Conservation (phyloP, 1,284 basidiomycete species). For the Apiotrichum akiyoshidainum region DNA sequence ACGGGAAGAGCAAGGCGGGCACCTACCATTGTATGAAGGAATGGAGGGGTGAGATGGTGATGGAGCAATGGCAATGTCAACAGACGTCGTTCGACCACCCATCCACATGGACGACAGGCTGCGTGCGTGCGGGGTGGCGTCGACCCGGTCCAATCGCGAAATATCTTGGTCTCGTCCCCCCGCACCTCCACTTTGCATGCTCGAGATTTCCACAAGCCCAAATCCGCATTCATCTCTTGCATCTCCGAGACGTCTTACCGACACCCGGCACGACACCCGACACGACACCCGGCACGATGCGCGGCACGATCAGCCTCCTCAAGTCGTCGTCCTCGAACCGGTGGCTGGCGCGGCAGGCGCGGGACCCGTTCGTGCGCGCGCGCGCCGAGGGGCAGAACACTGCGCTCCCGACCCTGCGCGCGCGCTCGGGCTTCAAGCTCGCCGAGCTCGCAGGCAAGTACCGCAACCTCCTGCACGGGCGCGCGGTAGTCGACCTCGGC, state of each 20-base stretch:
- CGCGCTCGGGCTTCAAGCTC: slow-evolving; percentile 82
- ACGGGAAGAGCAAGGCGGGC: not conserved
- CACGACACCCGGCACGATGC: too few relatives aligned
- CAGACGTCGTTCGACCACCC: not conserved
- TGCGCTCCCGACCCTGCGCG: slow-evolving; percentile 57
- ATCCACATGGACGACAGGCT: too few relatives aligned
- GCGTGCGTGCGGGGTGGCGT: too few relatives aligned
- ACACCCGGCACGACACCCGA: too few relatives aligned
- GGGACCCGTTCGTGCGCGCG: slow-evolving; percentile 47
- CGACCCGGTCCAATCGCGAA: too few relatives aligned
- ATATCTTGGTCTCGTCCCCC: too few relatives aligned
- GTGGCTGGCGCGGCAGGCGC: slow-evolving; percentile 47
- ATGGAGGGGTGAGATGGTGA: too few relatives aligned
- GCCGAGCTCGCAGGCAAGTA: slow-evolving; percentile 35
- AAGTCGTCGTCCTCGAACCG: slow-evolving; percentile 43
- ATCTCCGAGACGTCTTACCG: too few relatives aligned
- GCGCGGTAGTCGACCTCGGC: slow-evolving; percentile 73
- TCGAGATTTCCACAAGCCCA: not conserved
- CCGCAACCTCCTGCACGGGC: slow-evolving; percentile 55
- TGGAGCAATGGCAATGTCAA: not conserved
- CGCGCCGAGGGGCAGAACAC: slow-evolving; percentile 11
- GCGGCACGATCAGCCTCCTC: slow-evolving; percentile 10
- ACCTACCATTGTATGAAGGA: not conserved
- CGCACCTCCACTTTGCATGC: too few relatives aligned
- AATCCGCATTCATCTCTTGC: not conserved